phyloP scores from a whole-genome alignment of 345 rosid species.

The Microthlaspi erraticum region DNA sequence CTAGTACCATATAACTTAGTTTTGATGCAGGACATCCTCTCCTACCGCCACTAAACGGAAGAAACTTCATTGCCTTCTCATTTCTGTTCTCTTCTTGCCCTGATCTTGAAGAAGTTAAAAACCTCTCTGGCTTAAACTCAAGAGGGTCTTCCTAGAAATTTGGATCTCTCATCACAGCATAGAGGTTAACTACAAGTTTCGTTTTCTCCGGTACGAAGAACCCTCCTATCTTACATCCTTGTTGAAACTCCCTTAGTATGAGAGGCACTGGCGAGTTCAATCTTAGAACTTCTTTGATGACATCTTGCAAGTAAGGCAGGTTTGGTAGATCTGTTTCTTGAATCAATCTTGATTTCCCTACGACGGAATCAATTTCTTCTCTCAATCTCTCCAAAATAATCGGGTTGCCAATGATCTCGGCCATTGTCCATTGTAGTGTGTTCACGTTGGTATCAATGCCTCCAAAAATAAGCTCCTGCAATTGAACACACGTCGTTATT shows the following conservation, averaged over 20 bases:
- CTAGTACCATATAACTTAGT: background rate
- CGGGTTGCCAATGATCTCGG: too few relatives aligned
- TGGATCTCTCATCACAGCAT: background rate
- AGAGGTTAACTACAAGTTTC: background rate
- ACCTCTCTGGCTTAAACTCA: background rate
- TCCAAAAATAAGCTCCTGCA: too few relatives aligned
- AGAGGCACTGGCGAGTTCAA: background rate
- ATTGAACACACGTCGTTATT: too few relatives aligned
- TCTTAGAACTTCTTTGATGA: too few relatives aligned
- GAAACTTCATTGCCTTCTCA: background rate
- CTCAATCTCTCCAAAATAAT: too few relatives aligned
- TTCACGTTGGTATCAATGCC: too few relatives aligned
- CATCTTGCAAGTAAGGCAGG: too few relatives aligned
- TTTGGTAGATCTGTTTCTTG: slow-evolving; percentile 2
- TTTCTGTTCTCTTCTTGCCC: too few relatives aligned
- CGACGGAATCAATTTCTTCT: too few relatives aligned
- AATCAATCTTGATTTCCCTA: background rate
- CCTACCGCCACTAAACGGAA: background rate
- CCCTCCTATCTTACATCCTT: background rate
- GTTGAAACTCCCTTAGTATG: background rate
- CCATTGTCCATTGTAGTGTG: too few relatives aligned
- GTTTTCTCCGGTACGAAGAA: background rate
- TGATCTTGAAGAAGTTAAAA: background rate
- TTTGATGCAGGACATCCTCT: background rate
- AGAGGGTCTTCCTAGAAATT: background rate